Percentiles rank a stretch among this genome's conserved stretches.
Conservation (phyloP, 2,329 filamentous ascomycete genomes). For the Colletotrichum coccodes region DNA sequence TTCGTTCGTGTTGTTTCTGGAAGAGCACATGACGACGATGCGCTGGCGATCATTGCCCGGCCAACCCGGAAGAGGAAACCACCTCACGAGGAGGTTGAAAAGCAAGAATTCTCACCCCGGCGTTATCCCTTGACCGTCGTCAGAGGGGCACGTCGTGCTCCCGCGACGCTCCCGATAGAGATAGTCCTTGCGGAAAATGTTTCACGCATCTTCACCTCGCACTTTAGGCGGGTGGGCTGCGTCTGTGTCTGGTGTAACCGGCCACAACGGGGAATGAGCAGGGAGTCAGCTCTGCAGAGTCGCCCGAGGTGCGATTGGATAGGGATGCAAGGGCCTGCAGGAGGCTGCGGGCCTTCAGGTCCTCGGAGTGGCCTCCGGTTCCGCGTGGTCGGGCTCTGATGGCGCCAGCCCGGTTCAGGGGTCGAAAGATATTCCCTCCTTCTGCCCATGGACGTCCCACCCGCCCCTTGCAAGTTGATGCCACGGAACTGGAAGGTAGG, state of each 20-base stretch:
- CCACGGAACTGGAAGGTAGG: neutral
- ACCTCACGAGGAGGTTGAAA: neutral
- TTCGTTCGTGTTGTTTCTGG: neutral
- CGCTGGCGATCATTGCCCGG: neutral
- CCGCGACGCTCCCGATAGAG: neutral
- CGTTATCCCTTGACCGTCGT: neutral
- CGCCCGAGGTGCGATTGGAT: constrained; percentile 6
- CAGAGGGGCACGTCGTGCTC: neutral
- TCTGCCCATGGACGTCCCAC: neutral
- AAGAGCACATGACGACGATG: neutral
- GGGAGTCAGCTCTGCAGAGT: constrained; percentile 12
- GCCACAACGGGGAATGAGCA: constrained; percentile 17
- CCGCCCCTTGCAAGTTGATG: neutral
- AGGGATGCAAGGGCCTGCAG: constrained; percentile 14
- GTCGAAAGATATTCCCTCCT: constrained; percentile 14
- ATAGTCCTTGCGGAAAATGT: constrained; percentile 4
- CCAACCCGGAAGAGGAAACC: constrained; percentile 1
- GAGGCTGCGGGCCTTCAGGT: neutral
- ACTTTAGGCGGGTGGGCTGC: too few species aligned
- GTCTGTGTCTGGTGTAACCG: constrained; percentile 5
- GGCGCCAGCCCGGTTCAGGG: constrained; percentile 12
- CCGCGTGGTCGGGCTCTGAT: constrained; percentile 28
- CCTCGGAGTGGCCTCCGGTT: constrained; percentile 14
- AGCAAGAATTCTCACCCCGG: neutral
- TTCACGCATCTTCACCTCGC: constrained; percentile 11